Conservation (phyloP, 495 filamentous ascomycete genomes). For the Talaromyces wortmannii region DNA sequence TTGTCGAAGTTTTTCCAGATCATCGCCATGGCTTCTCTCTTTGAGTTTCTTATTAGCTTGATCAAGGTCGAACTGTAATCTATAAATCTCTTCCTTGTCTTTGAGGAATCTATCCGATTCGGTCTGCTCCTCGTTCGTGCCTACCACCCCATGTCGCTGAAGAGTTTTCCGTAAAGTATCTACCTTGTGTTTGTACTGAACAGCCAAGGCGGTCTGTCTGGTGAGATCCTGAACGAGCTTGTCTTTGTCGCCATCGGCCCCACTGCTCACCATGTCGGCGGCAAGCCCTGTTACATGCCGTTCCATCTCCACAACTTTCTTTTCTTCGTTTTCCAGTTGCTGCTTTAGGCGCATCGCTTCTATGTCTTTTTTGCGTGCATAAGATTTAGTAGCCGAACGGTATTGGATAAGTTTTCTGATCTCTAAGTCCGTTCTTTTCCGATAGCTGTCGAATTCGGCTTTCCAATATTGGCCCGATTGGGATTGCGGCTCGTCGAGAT, state of each 20-base stretch:
- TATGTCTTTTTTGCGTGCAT: slow-evolving; percentile 81
- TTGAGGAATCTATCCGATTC: slow-evolving; percentile 35
- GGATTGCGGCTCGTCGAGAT: slow-evolving; percentile 74
- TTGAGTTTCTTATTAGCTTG: slow-evolving; percentile 53
- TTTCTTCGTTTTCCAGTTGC: slow-evolving; percentile 58
- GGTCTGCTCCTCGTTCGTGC: slow-evolving; percentile 31
- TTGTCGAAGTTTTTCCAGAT: slow-evolving; percentile 41
- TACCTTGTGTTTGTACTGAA: slow-evolving; percentile 62
- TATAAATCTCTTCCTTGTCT: slow-evolving; percentile 33
- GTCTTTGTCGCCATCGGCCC: slow-evolving; percentile 38
- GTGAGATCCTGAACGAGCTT: slow-evolving; percentile 51
- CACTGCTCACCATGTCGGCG: slow-evolving; percentile 42
- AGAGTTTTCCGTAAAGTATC: slow-evolving; percentile 48
- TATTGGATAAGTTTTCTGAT: slow-evolving; percentile 74
- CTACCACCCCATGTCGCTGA: slow-evolving; percentile 42
- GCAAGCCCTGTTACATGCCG: slow-evolving; percentile 53
- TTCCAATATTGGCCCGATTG: slow-evolving; percentile 94
- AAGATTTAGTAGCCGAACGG: slow-evolving; percentile 78
- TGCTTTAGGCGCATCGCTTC: slow-evolving; percentile 67
- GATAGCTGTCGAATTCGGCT: slow-evolving; percentile 75
- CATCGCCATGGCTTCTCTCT: slow-evolving; percentile 44
- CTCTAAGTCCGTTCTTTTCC: slow-evolving; percentile 68
- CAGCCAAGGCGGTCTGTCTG: slow-evolving; percentile 59
- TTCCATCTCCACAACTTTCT: slow-evolving; percentile 48
- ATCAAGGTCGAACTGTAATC: slow-evolving; percentile 41